These are phyloP conservation scores for Sinapis alba DNA, from an alignment of 441 rosid genomes.

Conservation along the genomic window DNA sequence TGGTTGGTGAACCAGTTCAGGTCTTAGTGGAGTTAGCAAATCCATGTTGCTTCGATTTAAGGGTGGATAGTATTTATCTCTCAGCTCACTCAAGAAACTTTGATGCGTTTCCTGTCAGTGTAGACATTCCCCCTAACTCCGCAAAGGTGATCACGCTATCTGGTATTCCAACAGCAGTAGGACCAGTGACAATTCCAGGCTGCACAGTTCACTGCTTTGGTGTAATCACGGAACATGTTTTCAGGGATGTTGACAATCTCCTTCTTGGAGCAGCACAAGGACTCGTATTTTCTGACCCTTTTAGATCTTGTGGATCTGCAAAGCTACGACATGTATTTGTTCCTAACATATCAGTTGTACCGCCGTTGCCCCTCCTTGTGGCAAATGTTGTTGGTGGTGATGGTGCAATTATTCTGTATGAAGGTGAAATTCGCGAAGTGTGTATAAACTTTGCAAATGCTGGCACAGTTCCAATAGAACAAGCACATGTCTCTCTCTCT, in stretches of 20 bases:
- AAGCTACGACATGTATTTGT: slow-evolving; percentile 73
- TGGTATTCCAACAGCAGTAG: slow-evolving; percentile 90
- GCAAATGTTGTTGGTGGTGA: slow-evolving; percentile 87
- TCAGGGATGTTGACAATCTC: slow-evolving; percentile 91
- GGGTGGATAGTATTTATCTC: slow-evolving; percentile 92
- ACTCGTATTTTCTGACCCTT: slow-evolving; percentile 97
- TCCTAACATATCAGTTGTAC: slow-evolving; percentile 84
- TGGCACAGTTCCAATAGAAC: slow-evolving; percentile 90
- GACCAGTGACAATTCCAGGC: slow-evolving; percentile 79
- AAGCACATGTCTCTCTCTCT: slow-evolving; percentile 89
- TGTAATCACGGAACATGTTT: slow-evolving; percentile 91
- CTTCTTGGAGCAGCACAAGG: slow-evolving; percentile 99
- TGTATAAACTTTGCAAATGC: slow-evolving; percentile 93
- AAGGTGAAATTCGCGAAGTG: slow-evolving; percentile 90
- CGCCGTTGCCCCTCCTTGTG: slow-evolving; percentile 80
- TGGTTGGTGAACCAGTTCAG: slow-evolving; percentile 97
- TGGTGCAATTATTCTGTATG: slow-evolving; percentile 88
- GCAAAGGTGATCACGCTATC: slow-evolving; percentile 95
- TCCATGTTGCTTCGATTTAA: slow-evolving; percentile 92
- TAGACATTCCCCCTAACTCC: slow-evolving; percentile 88
- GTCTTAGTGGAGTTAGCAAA: slow-evolving; percentile 98
- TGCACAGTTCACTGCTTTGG: slow-evolving; percentile 96
- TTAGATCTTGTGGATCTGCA: slow-evolving; percentile 89
- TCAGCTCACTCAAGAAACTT: slow-evolving; percentile 82
- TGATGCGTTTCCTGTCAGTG: slow-evolving; percentile 91